Percentiles rank a stretch among this genome's conserved stretches.
phyloP scores from a whole-genome alignment of 2,329 filamentous ascomycete genomes.

The Curvularia verruculosa region DNA sequence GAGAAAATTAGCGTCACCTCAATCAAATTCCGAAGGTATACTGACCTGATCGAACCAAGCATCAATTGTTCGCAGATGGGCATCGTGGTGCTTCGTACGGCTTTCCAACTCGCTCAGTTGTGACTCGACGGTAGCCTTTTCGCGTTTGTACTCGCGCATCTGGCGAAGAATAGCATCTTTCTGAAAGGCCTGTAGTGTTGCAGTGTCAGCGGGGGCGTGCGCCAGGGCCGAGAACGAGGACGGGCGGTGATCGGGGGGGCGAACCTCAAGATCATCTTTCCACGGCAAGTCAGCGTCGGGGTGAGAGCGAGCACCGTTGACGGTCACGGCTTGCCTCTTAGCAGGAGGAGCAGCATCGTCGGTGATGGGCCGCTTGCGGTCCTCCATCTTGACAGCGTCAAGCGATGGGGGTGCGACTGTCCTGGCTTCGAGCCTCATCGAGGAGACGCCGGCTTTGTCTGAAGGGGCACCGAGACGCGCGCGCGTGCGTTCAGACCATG shows the following conservation, averaged over 20 bases:
- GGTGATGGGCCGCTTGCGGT: constrained; percentile 94
- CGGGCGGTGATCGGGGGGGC: constrained; percentile 52
- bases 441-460: constrained; percentile 56
- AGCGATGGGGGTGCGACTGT: constrained; percentile 77
- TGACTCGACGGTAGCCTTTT: constrained; percentile 79
- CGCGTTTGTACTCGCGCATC: constrained; percentile 97
- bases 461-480: constrained; percentile 24
- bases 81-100: constrained; percentile 81
- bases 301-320: constrained; percentile 76
- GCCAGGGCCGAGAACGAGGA: constrained; percentile 25
- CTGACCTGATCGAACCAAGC: constrained; percentile 92
- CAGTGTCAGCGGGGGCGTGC: constrained; percentile 42
- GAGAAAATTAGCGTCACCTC: constrained; percentile 33
- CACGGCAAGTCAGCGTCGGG: constrained; percentile 71
- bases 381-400: constrained; percentile 95
- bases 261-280: constrained; percentile 75
- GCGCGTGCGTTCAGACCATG: constrained; percentile 32
- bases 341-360: constrained; percentile 86
- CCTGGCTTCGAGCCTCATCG: constrained; percentile 83
- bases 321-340: constrained; percentile 77
- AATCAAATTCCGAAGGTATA: constrained; percentile 23
- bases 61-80: constrained; percentile 89
- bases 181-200: constrained; percentile 72
- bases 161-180: constrained; percentile 97
- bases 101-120: constrained; percentile 82